Evolutionary conservation across 139 green algal genomes (phyloP), one percentile per base, ranked within the genome.

Genomic region (Chlorella sp.): DNA sequence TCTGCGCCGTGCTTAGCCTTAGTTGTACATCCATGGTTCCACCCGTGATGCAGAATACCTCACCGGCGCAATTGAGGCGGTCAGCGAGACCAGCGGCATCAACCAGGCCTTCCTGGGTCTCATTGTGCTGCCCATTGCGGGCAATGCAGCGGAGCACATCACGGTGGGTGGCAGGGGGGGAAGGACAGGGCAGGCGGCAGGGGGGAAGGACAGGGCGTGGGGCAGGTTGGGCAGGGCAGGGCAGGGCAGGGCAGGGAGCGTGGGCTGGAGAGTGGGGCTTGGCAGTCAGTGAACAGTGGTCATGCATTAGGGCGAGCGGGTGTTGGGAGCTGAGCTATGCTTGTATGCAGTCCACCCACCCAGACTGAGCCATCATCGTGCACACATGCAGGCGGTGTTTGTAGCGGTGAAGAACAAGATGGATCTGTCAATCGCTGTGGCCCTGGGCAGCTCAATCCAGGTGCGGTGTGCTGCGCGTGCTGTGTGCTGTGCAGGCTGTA

Each of bases 371-470:
- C n/a, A n/a, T n/a, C n/a, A n/a, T n/a, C n/a, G n/a, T n/a, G n/a
- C n/a, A n/a, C n/a, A n/a, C n/a, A 28, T 60, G 70, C 70, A 81
- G 75, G 96, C 96, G 0, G 90, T 98, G n/a, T 91, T 98, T 70
- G 96, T 98, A 82, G 95, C 96, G 4, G 88, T 94, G 36, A 97
- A 96, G 78, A 92, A 97, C 90, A 98, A 98, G 86, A 98, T 98
- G 95, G 95, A 98, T 87, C 89, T 98, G 38, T 92, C 94, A 7
- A 94, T 98, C n/a, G 93, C 91, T 0, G 88, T 98, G 28, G 96
- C 94, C 5, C 87, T 98, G 32, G 95, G 95, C 36, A 94, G 89
- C 6, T 96, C 91, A 72, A 96, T 97, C 57, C 95, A 96, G 82
- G 76, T 86, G 44, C 16, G 56, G 6, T 41, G 17, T 51, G 44